phyloP scores from a whole-genome alignment of 1,284 basidiomycete species.

The Papiliotrema flavescens region DNA sequence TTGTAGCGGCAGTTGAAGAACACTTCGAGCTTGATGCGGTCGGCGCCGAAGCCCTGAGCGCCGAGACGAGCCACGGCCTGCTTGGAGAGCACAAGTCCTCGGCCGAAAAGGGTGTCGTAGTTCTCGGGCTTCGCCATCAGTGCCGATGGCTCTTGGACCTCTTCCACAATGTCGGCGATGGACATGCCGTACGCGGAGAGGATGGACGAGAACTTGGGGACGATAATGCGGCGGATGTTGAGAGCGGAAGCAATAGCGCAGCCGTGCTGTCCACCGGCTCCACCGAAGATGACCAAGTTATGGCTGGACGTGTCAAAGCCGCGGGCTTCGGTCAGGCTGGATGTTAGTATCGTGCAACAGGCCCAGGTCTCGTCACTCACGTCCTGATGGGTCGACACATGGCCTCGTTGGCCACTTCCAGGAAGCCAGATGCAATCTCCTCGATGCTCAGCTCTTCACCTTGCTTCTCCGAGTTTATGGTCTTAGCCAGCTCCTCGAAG shows the following conservation, averaged over 20 bases:
- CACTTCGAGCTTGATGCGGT: slow-evolving; percentile 68
- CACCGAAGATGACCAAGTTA: slow-evolving; percentile 80
- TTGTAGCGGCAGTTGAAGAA: slow-evolving; percentile 90
- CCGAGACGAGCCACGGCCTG: slow-evolving; percentile 46
- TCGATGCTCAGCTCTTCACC: slow-evolving; percentile 34
- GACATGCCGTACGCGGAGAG: slow-evolving; percentile 87
- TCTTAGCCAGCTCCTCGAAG: slow-evolving; percentile 61
- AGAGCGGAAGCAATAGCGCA: slow-evolving; percentile 70
- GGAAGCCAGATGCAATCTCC: slow-evolving; percentile 57
- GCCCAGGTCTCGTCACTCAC: slow-evolving; percentile 1
- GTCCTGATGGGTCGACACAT: slow-evolving; percentile 92
- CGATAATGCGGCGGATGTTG: slow-evolving; percentile 76
- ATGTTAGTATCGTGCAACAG: too few species aligned
- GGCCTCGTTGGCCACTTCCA: slow-evolving; percentile 89
- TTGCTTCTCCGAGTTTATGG: slow-evolving; percentile 45
- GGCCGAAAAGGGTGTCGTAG: not conserved
- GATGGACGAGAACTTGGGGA: slow-evolving; percentile 81
- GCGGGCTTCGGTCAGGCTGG: slow-evolving; percentile 71
- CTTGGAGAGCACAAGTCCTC: not conserved
- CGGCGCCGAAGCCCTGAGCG: slow-evolving; percentile 72
- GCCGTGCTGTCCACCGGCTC: slow-evolving; percentile 87
- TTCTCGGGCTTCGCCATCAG: not conserved
- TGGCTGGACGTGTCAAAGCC: slow-evolving; percentile 82
- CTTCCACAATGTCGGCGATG: slow-evolving; percentile 60
- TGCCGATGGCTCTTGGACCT: slow-evolving; percentile 3